These are phyloP conservation scores for Solanum chaucha DNA, from an alignment of 257 asterid genomes.

Conservation along the genomic window DNA sequence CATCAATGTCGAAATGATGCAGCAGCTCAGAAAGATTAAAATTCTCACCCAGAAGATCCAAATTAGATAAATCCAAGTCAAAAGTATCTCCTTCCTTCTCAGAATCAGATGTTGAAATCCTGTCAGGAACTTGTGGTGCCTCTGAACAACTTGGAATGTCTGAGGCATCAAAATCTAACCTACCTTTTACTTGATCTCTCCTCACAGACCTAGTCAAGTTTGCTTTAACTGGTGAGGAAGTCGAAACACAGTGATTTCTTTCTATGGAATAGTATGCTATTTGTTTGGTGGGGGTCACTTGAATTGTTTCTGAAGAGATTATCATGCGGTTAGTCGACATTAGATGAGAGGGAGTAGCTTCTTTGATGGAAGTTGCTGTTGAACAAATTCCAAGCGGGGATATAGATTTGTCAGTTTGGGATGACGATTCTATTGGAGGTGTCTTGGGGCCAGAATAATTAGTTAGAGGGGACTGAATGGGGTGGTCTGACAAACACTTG, in stretches of 20 bases:
- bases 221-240: conserved; percentile 59
- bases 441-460: conserved; percentile 66
- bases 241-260: conserved; percentile 49
- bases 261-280: conserved; percentile 65
- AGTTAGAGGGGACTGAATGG: conserved; percentile 37
- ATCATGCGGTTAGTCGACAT: conserved; percentile 64
- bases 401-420: conserved; percentile 42
- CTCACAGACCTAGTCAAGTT: conserved; percentile 18
- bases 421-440: conserved; percentile 53
- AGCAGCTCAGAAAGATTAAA: conserved; percentile 27
- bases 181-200: conserved; percentile 75
- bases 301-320: conserved; percentile 68
- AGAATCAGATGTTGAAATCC: conserved; percentile 49
- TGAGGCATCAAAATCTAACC: conserved; percentile 67
- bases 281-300: conserved; percentile 68
- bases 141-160: conserved; percentile 41
- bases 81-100: conserved; percentile 47
- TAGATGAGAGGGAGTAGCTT: conserved; percentile 33
- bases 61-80: conserved; percentile 59
- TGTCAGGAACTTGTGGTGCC: conserved; percentile 26
- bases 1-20: conserved; percentile 25
- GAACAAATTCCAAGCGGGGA: conserved; percentile 40
- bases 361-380: conserved; percentile 33
- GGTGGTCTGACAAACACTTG: conserved; percentile 61
- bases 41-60: conserved; percentile 51